Percentiles rank a stretch among this genome's conserved stretches.
These are phyloP conservation scores for Arthrinium phaeospermum DNA, from an alignment of 2,329 filamentous ascomycete genomes.

Conservation along the genomic window DNA sequence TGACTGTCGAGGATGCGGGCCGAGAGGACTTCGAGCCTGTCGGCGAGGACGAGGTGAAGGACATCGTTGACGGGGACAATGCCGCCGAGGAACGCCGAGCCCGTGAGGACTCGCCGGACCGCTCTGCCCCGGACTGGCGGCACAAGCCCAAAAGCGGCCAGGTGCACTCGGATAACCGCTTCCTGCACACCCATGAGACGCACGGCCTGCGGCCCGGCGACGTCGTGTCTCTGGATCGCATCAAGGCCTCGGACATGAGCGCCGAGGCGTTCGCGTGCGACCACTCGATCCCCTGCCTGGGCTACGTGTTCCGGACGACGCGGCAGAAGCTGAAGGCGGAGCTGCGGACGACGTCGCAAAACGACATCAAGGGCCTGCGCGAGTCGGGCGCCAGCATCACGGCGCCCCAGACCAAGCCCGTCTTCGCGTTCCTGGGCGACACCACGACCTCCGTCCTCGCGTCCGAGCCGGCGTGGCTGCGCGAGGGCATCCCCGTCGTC, in stretches of 20 bases:
- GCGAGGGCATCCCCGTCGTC: conserved; percentile 48
- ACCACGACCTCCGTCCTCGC: conserved; percentile 49
- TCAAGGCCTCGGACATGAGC: conserved; percentile 39
- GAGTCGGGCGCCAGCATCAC: conserved; percentile 47
- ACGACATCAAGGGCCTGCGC: conserved; percentile 46
- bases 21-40: not conserved
- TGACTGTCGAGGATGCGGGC: conserved; percentile 24
- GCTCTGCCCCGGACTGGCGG: not conserved
- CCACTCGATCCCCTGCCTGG: conserved; percentile 54
- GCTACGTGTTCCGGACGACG: conserved; percentile 50
- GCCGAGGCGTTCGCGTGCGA: conserved; percentile 52
- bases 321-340: conserved; percentile 47
- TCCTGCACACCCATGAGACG: conserved; percentile 46
- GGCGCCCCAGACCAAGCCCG: conserved; percentile 42
- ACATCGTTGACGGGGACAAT: conserved; percentile 28
- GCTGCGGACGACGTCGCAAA: conserved; percentile 42
- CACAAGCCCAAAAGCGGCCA: not conserved
- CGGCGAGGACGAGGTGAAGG: conserved; percentile 26
- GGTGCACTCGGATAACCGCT: conserved; percentile 25
- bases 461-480: conserved; percentile 46
- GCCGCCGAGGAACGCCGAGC: not conserved
- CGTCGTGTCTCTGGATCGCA: conserved; percentile 41
- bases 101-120: not conserved
- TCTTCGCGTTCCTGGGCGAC: conserved; percentile 56
- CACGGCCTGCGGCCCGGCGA: conserved; percentile 45